These are phyloP conservation scores for Malus fusca DNA, from an alignment of 306 rosid species.

Conservation along the genomic window DNA sequence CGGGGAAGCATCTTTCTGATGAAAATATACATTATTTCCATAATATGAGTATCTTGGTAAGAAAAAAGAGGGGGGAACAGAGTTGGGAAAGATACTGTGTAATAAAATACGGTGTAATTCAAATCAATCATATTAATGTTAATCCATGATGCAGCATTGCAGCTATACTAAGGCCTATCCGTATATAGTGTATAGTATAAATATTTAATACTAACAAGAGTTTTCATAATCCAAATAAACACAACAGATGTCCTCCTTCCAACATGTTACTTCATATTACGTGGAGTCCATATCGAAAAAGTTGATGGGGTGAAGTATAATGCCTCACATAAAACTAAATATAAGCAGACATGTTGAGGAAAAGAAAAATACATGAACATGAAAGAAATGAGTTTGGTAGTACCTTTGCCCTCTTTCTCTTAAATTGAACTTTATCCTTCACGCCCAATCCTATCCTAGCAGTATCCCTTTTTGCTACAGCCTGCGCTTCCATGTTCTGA, in stretches of 20 bases:
- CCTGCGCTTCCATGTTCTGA: constrained; percentile 20
- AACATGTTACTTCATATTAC: not conserved
- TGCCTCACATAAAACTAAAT: not conserved
- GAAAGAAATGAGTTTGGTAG: not conserved
- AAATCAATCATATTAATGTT: not conserved
- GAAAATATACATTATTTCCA: not conserved
- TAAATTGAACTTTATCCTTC: constrained; percentile 63
- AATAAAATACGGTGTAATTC: not conserved
- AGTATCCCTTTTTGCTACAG: constrained; percentile 11
- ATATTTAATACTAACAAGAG: not conserved
- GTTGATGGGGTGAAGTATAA: not conserved
- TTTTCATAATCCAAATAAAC: not conserved
- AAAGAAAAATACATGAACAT: not conserved
- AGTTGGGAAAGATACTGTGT: not conserved
- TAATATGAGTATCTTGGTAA: not conserved
- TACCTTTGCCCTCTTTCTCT: constrained; percentile 81
- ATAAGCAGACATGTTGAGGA: not conserved
- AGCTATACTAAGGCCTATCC: not conserved
- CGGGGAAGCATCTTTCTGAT: not conserved
- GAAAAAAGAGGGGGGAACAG: not conserved
- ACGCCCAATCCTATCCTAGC: constrained; percentile 21
- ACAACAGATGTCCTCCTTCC: not conserved
- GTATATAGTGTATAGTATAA: no score
- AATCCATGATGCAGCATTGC: not conserved
- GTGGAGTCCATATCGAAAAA: not conserved